Evolutionary conservation across 2,329 filamentous ascomycete genomes (phyloP).

Genomic region (Diaporthe humulicola): DNA sequence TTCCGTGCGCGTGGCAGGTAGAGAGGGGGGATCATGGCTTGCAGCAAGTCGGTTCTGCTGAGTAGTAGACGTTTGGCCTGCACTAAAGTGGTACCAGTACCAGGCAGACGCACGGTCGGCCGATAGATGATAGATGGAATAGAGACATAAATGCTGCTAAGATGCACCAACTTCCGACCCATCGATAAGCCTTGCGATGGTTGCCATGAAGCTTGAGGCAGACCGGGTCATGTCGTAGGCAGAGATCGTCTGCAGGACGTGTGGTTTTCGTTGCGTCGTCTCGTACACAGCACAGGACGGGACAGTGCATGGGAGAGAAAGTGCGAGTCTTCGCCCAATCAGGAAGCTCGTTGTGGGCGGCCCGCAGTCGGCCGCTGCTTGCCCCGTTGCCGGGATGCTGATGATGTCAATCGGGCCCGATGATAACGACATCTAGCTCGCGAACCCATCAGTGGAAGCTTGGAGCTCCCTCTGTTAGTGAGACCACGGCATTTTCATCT

Average conservation of each 20-base stretch:
- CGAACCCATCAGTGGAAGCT: background rate
- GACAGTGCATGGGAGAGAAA: no score
- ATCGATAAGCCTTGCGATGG: background rate
- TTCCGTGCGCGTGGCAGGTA: background rate
- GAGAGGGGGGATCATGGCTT: no score
- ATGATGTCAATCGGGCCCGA: constrained; percentile 29
- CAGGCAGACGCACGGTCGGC: background rate
- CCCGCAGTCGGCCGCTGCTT: constrained; percentile 16
- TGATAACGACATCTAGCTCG: constrained; percentile 34
- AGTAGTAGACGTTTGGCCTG: background rate
- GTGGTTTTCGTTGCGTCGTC: no score
- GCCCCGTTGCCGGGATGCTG: constrained; percentile 27
- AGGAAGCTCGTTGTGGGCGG: constrained; percentile 4
- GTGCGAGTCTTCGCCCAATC: constrained; percentile 13
- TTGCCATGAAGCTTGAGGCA: background rate
- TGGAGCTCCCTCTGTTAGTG: constrained; percentile 8
- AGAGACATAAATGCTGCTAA: background rate
- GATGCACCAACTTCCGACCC: background rate
- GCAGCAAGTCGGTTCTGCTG: background rate
- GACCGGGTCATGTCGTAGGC: no score
- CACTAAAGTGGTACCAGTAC: background rate
- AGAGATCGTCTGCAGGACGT: no score
- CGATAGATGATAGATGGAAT: background rate
- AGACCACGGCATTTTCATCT: background rate
- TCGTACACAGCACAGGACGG: no score